phyloP scores from a whole-genome alignment of 2,329 filamentous ascomycete species.

The Tolypocladium tropicale region DNA sequence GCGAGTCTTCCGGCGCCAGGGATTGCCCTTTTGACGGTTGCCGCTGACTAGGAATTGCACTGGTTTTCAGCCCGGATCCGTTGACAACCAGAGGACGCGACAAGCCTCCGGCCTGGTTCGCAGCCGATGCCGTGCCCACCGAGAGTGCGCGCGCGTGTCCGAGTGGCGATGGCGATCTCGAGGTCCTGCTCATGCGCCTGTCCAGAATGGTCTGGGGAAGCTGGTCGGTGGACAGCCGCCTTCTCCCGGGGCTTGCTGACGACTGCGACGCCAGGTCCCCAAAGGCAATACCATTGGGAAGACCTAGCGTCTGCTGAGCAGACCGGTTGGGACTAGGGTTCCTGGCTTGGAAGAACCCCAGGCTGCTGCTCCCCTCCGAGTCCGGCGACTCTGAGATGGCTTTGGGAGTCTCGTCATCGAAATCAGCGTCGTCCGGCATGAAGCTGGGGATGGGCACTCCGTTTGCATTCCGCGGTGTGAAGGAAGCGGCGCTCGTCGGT shows the following conservation, averaged over 20 bases:
- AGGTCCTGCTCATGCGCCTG: slow-evolving; percentile 40
- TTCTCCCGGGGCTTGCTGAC: slow-evolving; percentile 24
- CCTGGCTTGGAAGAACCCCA: slow-evolving; percentile 15
- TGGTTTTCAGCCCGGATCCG: slow-evolving; percentile 30
- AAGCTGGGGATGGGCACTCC: slow-evolving; percentile 44
- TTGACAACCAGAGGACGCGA: slow-evolving; percentile 44
- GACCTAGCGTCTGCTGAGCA: slow-evolving; percentile 10
- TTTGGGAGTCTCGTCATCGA: slow-evolving; percentile 36
- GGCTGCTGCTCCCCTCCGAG: slow-evolving; percentile 32
- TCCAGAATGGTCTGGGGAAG: slow-evolving; percentile 43
- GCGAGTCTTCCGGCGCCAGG: slow-evolving; percentile 11
- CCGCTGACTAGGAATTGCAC: slow-evolving; percentile 9
- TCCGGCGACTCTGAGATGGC: slow-evolving; percentile 33
- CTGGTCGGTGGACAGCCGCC: slow-evolving; percentile 43
- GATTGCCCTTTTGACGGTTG: slow-evolving; percentile 9
- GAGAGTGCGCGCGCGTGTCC: slow-evolving; percentile 38
- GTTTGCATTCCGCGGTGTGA: slow-evolving; percentile 32
- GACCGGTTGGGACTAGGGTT: slow-evolving; percentile 16
- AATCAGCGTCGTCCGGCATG: slow-evolving; percentile 42
- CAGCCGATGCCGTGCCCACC: slow-evolving; percentile 26
- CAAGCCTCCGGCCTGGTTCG: slow-evolving; percentile 22
- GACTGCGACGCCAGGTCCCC: slow-evolving; percentile 32
- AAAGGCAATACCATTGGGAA: slow-evolving; percentile 32
- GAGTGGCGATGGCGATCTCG: slow-evolving; percentile 46
- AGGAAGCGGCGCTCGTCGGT: slow-evolving; percentile 23